These are phyloP conservation scores for Puccinia horiana DNA, from an alignment of 1,284 basidiomycete genomes.

Conservation along the genomic window DNA sequence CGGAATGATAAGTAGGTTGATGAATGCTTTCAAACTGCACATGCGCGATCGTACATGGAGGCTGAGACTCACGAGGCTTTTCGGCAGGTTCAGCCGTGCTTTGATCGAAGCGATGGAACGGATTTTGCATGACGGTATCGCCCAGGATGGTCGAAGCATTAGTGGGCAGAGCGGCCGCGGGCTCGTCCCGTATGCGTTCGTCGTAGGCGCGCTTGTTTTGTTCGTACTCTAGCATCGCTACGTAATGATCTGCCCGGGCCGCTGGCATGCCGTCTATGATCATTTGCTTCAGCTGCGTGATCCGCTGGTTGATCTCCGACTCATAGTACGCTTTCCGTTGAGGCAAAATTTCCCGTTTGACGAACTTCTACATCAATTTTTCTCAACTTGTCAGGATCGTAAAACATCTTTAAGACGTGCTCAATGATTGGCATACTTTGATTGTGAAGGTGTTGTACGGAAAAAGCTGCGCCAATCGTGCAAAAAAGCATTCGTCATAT, in stretches of 20 bases:
- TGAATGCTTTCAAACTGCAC: not conserved
- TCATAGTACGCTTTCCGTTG: conserved; percentile 69
- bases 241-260: conserved; percentile 49
- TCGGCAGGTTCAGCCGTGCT: not conserved
- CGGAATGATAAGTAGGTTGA: not conserved
- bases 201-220: not conserved
- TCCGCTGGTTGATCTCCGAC: conserved; percentile 67
- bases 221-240: conserved; percentile 42
- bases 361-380: conserved; percentile 67
- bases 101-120: not conserved
- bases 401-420: not conserved
- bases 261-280: conserved; percentile 60
- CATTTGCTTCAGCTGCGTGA: conserved; percentile 66
- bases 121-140: conserved; percentile 19
- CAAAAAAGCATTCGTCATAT: conserved; percentile 89
- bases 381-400: not conserved
- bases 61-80: conserved; percentile 18
- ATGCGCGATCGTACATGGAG: not conserved
- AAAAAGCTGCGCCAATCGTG: conserved; percentile 79
- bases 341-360: conserved; percentile 73
- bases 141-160: conserved; percentile 45
- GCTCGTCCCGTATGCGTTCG: not conserved
- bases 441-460: conserved; percentile 82
- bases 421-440: conserved; percentile 49
- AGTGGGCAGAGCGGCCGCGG: conserved; percentile 17